Evolutionary conservation across 257 asterid genomes (phyloP).

Genomic region (Eucommia ulmoides): DNA sequence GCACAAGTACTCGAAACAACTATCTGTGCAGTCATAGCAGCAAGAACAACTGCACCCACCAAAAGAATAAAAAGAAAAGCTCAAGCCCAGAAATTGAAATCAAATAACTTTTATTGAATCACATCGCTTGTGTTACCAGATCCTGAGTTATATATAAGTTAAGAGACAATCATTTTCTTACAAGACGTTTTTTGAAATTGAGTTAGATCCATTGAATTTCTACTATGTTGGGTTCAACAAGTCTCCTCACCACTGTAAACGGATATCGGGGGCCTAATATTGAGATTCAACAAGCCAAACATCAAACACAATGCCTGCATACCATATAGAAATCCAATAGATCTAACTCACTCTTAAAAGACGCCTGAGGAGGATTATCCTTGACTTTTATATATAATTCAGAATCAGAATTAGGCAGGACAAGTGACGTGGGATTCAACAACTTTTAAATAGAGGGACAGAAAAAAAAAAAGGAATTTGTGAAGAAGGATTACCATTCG

Average conservation of each 20-base stretch:
- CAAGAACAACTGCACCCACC: constrained; percentile 51
- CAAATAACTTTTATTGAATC: neutral
- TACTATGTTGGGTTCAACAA: neutral
- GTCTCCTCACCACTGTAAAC: too few relatives aligned
- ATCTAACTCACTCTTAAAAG: too few relatives aligned
- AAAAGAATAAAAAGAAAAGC: constrained; percentile 3
- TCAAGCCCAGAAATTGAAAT: neutral
- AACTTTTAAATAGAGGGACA: neutral
- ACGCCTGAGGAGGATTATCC: too few relatives aligned
- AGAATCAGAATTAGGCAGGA: too few relatives aligned
- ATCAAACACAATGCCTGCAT: neutral
- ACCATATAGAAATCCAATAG: neutral
- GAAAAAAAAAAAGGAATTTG: neutral
- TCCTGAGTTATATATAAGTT: too few relatives aligned
- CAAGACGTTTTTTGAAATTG: neutral
- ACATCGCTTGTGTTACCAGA: too few relatives aligned
- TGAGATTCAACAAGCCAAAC: neutral
- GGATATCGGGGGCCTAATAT: neutral
- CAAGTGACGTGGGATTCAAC: too few relatives aligned
- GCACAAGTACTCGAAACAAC: constrained; percentile 37
- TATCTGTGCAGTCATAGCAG: constrained; percentile 44
- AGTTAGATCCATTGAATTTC: neutral
- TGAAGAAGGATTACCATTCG: constrained; percentile 27
- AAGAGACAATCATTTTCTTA: neutral
- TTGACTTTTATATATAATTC: too few relatives aligned